Percentiles rank a stretch among this genome's conserved stretches.
Conservation (phyloP, 345 rosid genomes). For the Eucalyptus curtisii region DNA sequence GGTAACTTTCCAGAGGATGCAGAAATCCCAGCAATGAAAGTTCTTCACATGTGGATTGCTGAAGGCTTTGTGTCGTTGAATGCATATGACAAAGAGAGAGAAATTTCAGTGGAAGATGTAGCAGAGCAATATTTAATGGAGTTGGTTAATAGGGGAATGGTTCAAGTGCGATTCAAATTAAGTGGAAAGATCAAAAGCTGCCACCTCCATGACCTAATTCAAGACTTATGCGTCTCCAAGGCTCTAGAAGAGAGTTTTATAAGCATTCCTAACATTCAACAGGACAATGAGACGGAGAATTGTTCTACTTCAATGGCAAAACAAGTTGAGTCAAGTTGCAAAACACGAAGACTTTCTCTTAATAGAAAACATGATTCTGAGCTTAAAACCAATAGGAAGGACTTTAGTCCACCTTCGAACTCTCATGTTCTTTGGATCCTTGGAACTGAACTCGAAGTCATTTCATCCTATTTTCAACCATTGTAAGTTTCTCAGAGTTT, state of each 20-base stretch:
- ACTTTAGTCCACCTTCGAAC: constrained; percentile 4
- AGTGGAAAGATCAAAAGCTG: constrained; percentile 17
- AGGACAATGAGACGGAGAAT: neutral
- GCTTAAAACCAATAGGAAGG: neutral
- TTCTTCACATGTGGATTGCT: constrained; percentile 30
- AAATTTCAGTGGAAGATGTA: constrained; percentile 5
- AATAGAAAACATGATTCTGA: neutral
- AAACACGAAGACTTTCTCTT: neutral
- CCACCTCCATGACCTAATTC: constrained; percentile 28
- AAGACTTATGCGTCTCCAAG: constrained; percentile 13
- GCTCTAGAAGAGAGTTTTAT: constrained; percentile 12
- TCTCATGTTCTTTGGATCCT: neutral
- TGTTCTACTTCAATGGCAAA: neutral
- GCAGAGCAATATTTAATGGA: constrained; percentile 13
- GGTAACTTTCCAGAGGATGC: constrained; percentile 16
- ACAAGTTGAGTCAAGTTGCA: neutral
- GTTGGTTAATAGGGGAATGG: constrained; percentile 23
- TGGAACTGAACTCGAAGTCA: neutral
- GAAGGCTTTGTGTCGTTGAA: constrained; percentile 19
- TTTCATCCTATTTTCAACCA: neutral
- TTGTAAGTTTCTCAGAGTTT: constrained; percentile 7
- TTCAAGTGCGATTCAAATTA: constrained; percentile 4
- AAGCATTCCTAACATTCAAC: neutral
- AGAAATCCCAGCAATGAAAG: constrained; percentile 16
- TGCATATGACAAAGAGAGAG: neutral